These are phyloP conservation scores for Albugo laibachii DNA, from an alignment of 352 stramenopile genomes.

Conservation along the genomic window DNA sequence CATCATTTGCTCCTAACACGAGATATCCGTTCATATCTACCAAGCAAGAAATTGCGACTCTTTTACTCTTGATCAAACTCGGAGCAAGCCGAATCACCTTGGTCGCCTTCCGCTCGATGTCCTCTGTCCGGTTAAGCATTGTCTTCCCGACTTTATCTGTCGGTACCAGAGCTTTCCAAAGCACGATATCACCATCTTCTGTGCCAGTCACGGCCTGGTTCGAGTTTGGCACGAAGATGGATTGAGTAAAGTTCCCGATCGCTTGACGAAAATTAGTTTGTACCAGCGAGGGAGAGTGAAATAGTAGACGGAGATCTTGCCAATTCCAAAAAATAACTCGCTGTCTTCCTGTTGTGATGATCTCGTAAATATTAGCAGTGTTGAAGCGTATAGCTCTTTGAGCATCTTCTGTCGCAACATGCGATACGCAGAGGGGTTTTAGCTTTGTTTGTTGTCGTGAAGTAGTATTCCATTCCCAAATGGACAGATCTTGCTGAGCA, in stretches of 20 bases:
- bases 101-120: slow-evolving; percentile 43
- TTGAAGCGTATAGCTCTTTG: slow-evolving; percentile 80
- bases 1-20: slow-evolving; percentile 77
- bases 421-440: slow-evolving; percentile 25
- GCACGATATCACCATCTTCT: slow-evolving; percentile 65
- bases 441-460: slow-evolving; percentile 1
- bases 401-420: slow-evolving; percentile 51
- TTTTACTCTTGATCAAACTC: slow-evolving; percentile 14
- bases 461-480: slow-evolving; percentile 77
- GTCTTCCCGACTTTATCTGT: slow-evolving; percentile 12
- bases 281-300: slow-evolving; percentile 67
- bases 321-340: slow-evolving; percentile 84
- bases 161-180: slow-evolving; percentile 42
- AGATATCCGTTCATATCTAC: slow-evolving; percentile 79
- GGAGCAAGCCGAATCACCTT: slow-evolving; percentile 65
- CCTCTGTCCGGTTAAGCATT: slow-evolving; percentile 8
- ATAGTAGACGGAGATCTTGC: slow-evolving; percentile 53
- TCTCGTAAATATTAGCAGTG: slow-evolving; percentile 65
- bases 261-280: slow-evolving; percentile 65
- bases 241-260: slow-evolving; percentile 71
- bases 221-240: slow-evolving; percentile 73
- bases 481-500: slow-evolving; percentile 54
- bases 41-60: slow-evolving; percentile 30
- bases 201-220: slow-evolving; percentile 73
- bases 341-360: slow-evolving; percentile 77